phyloP scores from a whole-genome alignment of 257 asterid genomes.

The Petunia axillaris region DNA sequence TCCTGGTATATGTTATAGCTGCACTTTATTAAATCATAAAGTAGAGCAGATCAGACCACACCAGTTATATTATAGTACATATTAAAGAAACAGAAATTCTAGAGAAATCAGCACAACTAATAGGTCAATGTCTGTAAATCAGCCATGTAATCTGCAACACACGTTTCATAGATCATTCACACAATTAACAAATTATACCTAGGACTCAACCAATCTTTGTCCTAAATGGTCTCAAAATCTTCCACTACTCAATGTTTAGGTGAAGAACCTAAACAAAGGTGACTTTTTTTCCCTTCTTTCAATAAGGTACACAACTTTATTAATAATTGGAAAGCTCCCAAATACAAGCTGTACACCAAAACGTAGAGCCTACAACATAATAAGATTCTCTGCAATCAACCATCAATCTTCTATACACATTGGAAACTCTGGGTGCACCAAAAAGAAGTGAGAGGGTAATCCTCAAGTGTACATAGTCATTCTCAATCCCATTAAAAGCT shows the following conservation, averaged over 20 bases:
- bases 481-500: too few relatives aligned
- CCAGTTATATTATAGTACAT: not conserved
- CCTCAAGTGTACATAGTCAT: too few relatives aligned
- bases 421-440: too few relatives aligned
- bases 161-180: not conserved
- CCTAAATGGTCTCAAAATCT: slow-evolving; percentile 10
- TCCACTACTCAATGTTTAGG: slow-evolving; percentile 17
- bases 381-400: too few relatives aligned
- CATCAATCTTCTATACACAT: too few relatives aligned
- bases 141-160: slow-evolving; percentile 11
- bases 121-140: not conserved
- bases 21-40: slow-evolving; percentile 3
- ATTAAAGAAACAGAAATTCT: not conserved
- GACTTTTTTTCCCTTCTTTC: not conserved
- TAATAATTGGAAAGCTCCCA: too few relatives aligned
- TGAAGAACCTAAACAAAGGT: not conserved
- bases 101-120: slow-evolving; percentile 10
- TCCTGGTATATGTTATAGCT: not conserved
- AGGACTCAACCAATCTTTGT: slow-evolving; percentile 15
- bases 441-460: too few relatives aligned
- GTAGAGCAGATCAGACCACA: not conserved
- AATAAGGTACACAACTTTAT: too few relatives aligned
- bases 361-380: too few relatives aligned
- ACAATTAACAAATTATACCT: not conserved
- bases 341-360: too few relatives aligned